Base-by-base conservation (phyloP, 139 green algal species). In the Tetradesmus lagerheimii region DNA sequence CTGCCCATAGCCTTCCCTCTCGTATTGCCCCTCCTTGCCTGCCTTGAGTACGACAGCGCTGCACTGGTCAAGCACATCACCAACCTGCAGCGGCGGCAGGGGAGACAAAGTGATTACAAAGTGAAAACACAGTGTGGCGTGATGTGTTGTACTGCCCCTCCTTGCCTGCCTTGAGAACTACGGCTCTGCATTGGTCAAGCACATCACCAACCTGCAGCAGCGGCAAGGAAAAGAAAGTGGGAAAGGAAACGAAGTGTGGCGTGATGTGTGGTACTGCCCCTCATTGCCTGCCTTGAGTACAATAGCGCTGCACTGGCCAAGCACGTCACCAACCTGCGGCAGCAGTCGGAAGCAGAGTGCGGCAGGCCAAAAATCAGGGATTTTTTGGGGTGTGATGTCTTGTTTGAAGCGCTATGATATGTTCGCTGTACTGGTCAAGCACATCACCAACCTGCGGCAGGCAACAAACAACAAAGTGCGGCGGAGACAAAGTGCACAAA, bases 201-300 rank as follows among this genome's bases (percentile, higher is more conserved):
- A 91, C 62, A 62, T 93, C 83, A 34, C 87, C 91, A 67, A 89
- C 84, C 84, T 89, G 66, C 41, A 79, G 50, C n/a, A n/a, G n/a
- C n/a, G n/a, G n/a, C n/a, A n/a, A n/a, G n/a, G n/a, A n/a, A n/a
- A n/a, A n/a, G n/a, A n/a, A n/a, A n/a, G n/a, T n/a, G n/a, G 27
- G 20, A 45, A 16, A 20, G 31, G 20, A 8, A 31, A 1, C 14
- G 45, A 9, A 57, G 45, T 57, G 14, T 12, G 14, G 45, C 14
- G 45, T 12, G 14, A 12, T 57, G 14, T 57, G 45, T 94, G 83
- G 76, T 92, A 96, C 81, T 92, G 77, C 8, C 92, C 93, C 43
- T 94, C 93, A 83, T 94, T 96, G 77, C 95, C 94, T 14, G 88
- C 90, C 86, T 96, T 96, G 27, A 97, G 88, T 0, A 96, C 89